phyloP scores from a whole-genome alignment of 192 early-diverging fungal genomes.

The Rhizophagus clarus region DNA sequence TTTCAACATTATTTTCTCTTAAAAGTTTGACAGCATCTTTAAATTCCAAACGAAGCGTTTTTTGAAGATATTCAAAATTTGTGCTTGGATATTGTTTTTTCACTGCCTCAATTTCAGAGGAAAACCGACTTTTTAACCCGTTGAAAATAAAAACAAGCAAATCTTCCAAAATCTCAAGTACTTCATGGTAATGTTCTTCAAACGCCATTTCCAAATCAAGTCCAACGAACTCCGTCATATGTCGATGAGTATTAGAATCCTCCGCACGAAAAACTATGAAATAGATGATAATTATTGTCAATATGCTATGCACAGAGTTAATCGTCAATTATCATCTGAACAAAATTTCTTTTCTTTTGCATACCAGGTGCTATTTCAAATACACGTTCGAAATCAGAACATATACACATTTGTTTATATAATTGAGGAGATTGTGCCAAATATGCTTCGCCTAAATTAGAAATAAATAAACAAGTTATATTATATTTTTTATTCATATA shows the following conservation, averaged over 20 bases:
- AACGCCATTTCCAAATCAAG: slow-evolving; percentile 99
- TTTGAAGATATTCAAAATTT: slow-evolving; percentile 83
- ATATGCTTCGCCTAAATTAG: slow-evolving; percentile 69
- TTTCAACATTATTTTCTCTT: slow-evolving; percentile 83
- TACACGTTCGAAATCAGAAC: slow-evolving; percentile 96
- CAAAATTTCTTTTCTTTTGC: not conserved
- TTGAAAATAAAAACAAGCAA: slow-evolving; percentile 92
- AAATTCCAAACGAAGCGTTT: slow-evolving; percentile 83
- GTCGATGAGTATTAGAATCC: slow-evolving; percentile 95
- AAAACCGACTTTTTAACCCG: slow-evolving; percentile 80
- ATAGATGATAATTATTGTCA: not conserved
- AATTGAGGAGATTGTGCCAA: slow-evolving; percentile 98
- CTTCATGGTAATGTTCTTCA: slow-evolving; percentile 99
- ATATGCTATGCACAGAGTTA: not conserved
- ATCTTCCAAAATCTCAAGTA: slow-evolving; percentile 89
- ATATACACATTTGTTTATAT: slow-evolving; percentile 99
- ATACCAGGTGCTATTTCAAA: slow-evolving; percentile 86
- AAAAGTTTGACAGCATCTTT: slow-evolving; percentile 89
- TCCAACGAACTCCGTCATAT: slow-evolving; percentile 98
- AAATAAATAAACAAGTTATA: not conserved
- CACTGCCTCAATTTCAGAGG: slow-evolving; percentile 83
- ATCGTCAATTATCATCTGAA: not conserved
- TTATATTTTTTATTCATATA: no score
- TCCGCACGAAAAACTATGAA: slow-evolving; percentile 95
- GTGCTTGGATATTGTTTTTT: slow-evolving; percentile 90